Evolutionary conservation across 805 yeast species (phyloP), one percentile per base, ranked within the genome.

Genomic region (Sugiyamaella floridensis): DNA sequence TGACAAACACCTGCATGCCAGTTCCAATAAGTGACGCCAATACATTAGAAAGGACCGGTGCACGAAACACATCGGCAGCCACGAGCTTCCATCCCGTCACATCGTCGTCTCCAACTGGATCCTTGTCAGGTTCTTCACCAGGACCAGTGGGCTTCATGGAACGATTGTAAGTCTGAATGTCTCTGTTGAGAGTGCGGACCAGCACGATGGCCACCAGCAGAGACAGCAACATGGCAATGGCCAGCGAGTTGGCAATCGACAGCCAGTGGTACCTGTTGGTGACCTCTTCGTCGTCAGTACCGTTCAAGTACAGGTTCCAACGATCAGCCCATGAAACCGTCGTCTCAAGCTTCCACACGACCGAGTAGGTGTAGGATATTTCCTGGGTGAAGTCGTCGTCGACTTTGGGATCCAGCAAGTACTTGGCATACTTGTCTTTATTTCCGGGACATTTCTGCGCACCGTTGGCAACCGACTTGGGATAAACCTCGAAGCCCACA

Each of bases 401-500:
- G 40, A 51, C 52, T 1, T 51, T 43, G 4, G 76, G 68, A 18
- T 76, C 68, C 7, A 88, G 63, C 41, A 81, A 80, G 58, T 76
- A 80, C 56, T 82, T 80, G 40, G 78, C 71, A 64, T 74, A 84
- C 60, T 78, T 70, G 57, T 78, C 82, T 8, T 83, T 74, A 3
- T 85, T 82, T 11, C 89, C 90, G 1, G 95, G 95, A 66, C 96
- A 89, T 11, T 15, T 75, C 65, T 68, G 77, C 66, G 76, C 81
- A 71, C 49, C 54, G 29, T 26, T 44, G 43, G 76, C 71, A 11
- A 86, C 90, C 50, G 93, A 85, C 64, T 81, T 83, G 10, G 96
- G 96, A 64, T 89, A 89, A 12, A 88, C 86, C 69, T 89, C 97
- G 60, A 89, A 86, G 0, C 96, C 97, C 16, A 89, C 95, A 60